Evolutionary conservation across 2,329 filamentous ascomycete species (phyloP).

Genomic region (Madurella mycetomatis): DNA sequence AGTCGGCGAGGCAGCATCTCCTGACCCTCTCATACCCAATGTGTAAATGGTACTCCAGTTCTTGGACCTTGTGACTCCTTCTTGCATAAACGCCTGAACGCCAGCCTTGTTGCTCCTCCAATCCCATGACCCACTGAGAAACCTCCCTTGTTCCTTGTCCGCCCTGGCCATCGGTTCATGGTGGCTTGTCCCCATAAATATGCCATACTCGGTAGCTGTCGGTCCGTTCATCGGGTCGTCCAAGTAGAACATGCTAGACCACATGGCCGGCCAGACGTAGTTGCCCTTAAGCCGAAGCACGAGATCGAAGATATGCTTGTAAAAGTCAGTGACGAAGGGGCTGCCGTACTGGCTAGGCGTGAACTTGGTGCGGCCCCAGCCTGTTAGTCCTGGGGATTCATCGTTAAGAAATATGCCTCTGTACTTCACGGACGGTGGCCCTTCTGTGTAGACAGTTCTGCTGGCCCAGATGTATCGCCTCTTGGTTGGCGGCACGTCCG

Average conservation of each 20-base stretch:
- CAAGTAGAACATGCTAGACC: constrained; percentile 53
- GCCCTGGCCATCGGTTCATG: constrained; percentile 54
- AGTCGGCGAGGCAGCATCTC: constrained; percentile 46
- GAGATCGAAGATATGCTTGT: constrained; percentile 52
- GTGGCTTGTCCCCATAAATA: constrained; percentile 56
- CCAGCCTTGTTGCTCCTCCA: constrained; percentile 51
- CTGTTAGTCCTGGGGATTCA: constrained; percentile 52
- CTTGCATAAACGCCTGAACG: constrained; percentile 48
- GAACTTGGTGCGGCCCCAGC: constrained; percentile 48
- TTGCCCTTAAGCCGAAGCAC: constrained; percentile 52
- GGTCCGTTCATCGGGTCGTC: constrained; percentile 50
- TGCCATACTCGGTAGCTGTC: constrained; percentile 51
- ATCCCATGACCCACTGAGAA: constrained; percentile 45
- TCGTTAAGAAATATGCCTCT: constrained; percentile 59
- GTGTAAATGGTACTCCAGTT: constrained; percentile 52
- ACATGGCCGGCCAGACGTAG: constrained; percentile 57
- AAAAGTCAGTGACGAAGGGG: constrained; percentile 44
- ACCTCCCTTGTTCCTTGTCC: constrained; percentile 36
- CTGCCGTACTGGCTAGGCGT: constrained; percentile 25
- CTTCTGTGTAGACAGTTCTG: constrained; percentile 40
- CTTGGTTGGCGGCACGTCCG: constrained; percentile 47
- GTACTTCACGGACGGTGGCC: constrained; percentile 52
- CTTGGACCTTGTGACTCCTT: constrained; percentile 47
- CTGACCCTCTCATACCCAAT: constrained; percentile 49
- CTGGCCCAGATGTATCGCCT: constrained; percentile 45